These are phyloP conservation scores for thale cress (Arabidopsis thaliana) DNA, from an alignment of 345 rosid species.

Conservation along the genomic window TAIR10.1 NC_003076.8:21949501-21950000, in stretches of 20 bases:
- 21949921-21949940: conserved; percentile 89
- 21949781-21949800: neutral
- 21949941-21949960: conserved; percentile 96
- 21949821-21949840: conserved; percentile 11
- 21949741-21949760: neutral
- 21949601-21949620: conserved; percentile 68
- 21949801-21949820: neutral
- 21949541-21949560: conserved; percentile 58
- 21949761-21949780: neutral
- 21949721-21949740: neutral
- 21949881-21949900: conserved; percentile 89
- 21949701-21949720: neutral
- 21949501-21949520: too few relatives aligned
- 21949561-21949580: conserved; percentile 90
- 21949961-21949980: conserved; percentile 94
- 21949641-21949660: neutral
- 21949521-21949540: neutral
- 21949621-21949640: conserved; percentile 6
- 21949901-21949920: conserved; percentile 94
- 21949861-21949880: conserved; percentile 32
- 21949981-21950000: conserved; percentile 79
- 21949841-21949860: neutral
- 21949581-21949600: conserved; percentile 69
- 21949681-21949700: neutral
- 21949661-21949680: conserved; percentile 1